Base-by-base conservation (phyloP, 352 stramenopile species). In the Phytophthora syringae region DNA sequence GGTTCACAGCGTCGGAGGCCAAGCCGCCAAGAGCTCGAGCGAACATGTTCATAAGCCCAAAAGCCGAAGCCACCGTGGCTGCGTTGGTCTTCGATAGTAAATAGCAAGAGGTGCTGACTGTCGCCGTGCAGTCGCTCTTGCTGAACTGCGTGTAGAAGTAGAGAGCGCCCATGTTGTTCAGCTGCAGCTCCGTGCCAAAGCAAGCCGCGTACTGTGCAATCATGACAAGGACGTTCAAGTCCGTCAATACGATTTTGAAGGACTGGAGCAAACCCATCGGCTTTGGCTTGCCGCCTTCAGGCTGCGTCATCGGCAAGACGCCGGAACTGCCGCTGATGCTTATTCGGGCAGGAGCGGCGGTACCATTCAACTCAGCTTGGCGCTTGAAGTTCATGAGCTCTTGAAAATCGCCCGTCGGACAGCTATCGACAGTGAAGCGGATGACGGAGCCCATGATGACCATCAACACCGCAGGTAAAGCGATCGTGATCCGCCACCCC, bases 11-110 rank as follows among this genome's bases (percentile, higher is more conserved):
- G 70, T 98, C 95, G 28, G 88, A 97, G 1, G 80, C 44, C 60
- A 94, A 80, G 30, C 93, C 93, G 36, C 96, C 92, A 42, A 97
- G 37, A 24, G 90, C 92, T 49, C 93, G 90, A 3, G 93, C 88
- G 65, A 98, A 97, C 45, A 98, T 74, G 71, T 98, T 98, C 90
- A 98, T 98, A 60, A 97, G 93, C 11, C 94, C 94, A 67, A 98
- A 98, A 16, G 94, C 83, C 18, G 92, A 97, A 5, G 93, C 90
- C 63, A 98, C 86, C 1, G 88, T 89, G 12, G 88, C 92, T 25
- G 94, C 89, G 60, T 74, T 71, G 22, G 75, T 80, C 64, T 82
- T 89, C 27, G 82, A 72, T 18, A 90, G 65, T 37, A 77, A 30
- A 34, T 65, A 68, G 61, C 84, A 91, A 16, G 69, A 48, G 86